Evolutionary conservation across 345 rosid species (phyloP).

Genomic region (Eucalyptus curtisii): DNA sequence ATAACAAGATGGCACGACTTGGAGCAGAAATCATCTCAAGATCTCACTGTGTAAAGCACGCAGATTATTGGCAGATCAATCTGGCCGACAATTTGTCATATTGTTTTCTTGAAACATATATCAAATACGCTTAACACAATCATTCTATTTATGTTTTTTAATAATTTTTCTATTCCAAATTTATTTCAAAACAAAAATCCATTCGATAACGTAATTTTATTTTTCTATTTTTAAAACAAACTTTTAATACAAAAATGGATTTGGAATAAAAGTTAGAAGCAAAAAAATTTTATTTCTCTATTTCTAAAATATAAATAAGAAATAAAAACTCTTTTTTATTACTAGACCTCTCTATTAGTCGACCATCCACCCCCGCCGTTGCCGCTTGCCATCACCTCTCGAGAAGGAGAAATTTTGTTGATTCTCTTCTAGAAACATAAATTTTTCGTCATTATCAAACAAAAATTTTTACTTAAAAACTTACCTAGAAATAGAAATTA

Average conservation of each 20-base stretch:
- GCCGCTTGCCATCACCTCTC: rapidly evolving
- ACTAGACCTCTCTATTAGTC: too few relatives aligned
- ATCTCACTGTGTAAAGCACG: neutral
- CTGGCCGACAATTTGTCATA: neutral
- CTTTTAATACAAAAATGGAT: too few relatives aligned
- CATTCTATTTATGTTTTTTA: rapidly evolving
- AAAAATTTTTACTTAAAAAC: too few relatives aligned
- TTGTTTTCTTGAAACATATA: neutral
- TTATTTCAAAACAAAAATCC: rapidly evolving
- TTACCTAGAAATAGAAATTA: rapidly evolving
- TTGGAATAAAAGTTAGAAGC: too few relatives aligned
- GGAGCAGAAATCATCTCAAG: neutral
- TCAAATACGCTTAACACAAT: rapidly evolving
- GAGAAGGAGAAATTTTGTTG: too few relatives aligned
- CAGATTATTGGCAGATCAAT: neutral
- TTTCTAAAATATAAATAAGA: too few relatives aligned
- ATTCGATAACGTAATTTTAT: rapidly evolving
- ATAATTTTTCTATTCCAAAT: too few relatives aligned
- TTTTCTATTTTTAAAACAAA: too few relatives aligned
- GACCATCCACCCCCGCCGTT: too few relatives aligned
- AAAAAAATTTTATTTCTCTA: too few relatives aligned
- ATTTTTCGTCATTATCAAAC: rapidly evolving
- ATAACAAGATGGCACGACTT: neutral
- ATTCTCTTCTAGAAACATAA: too few relatives aligned
- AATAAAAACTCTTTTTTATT: too few relatives aligned